Conservation (phyloP, 1,139 yeast species). For the Sugiyamaella sp. region DNA sequence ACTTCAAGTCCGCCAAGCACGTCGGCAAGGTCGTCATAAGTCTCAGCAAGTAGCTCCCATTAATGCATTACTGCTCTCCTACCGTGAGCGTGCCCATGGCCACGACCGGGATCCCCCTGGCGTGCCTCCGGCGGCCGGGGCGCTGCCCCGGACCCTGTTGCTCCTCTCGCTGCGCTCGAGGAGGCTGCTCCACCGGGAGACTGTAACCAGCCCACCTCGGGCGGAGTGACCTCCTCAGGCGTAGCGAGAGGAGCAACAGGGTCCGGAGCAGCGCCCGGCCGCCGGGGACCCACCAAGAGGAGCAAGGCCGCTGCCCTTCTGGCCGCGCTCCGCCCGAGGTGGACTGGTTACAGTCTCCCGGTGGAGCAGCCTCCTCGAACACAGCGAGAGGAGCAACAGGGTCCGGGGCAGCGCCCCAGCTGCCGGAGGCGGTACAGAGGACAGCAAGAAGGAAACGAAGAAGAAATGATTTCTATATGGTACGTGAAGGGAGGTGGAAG, state of each 20-base stretch:
- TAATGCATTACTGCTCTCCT: too few relatives aligned
- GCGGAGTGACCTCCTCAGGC: too few relatives aligned
- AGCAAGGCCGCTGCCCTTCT: too few relatives aligned
- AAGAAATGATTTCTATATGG: neutral
- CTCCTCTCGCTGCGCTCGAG: neutral
- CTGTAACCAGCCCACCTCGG: too few relatives aligned
- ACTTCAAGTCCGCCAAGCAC: constrained; percentile 23
- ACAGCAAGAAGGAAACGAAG: neutral
- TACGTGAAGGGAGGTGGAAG: neutral
- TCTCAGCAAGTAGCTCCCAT: neutral
- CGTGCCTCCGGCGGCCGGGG: constrained; percentile 2
- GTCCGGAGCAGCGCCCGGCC: too few relatives aligned
- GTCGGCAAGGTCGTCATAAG: constrained; percentile 26
- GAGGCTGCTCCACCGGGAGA: too few relatives aligned
- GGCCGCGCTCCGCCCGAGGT: neutral
- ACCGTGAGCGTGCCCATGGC: too few relatives aligned
- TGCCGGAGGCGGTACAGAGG: neutral
- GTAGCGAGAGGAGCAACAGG: too few relatives aligned
- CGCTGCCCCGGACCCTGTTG: neutral
- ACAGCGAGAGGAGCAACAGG: neutral
- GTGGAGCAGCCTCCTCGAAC: neutral
- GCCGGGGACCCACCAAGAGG: too few relatives aligned
- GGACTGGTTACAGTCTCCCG: too few relatives aligned
- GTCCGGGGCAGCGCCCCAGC: constrained; percentile 12
- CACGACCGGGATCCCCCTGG: too few relatives aligned